A percentile compares a stretch with the other conserved stretches of the same genome.
Conservation (phyloP, 2,329 filamentous ascomycete species). For the Zymoseptoria tritici region DNA sequence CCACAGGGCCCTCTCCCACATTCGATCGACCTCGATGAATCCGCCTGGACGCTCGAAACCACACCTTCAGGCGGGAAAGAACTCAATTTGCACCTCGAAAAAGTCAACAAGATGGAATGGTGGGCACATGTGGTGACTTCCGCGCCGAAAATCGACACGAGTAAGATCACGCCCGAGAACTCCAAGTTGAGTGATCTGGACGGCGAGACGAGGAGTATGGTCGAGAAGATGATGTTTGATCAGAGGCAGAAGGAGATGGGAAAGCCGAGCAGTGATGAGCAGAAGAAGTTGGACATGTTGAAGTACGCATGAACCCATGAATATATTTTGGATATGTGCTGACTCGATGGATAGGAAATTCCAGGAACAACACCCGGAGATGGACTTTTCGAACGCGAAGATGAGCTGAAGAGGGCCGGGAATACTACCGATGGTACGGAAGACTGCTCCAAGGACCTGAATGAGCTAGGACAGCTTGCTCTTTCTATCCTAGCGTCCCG, state of each 20-base stretch:
- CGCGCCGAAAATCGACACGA: constrained; percentile 88
- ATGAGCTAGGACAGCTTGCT: neutral
- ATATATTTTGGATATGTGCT: neutral
- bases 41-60: constrained; percentile 82
- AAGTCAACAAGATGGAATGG: constrained; percentile 96
- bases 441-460: neutral
- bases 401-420: constrained; percentile 31
- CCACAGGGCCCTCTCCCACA: constrained; percentile 75
- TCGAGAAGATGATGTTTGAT: constrained; percentile 99
- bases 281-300: constrained; percentile 88
- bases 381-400: constrained; percentile 62
- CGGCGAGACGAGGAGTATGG: constrained; percentile 90
- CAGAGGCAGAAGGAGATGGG: constrained; percentile 94
- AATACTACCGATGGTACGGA: neutral
- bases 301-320: constrained; percentile 35
- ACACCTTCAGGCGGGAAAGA: constrained; percentile 57
- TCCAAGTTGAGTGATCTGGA: constrained; percentile 88
- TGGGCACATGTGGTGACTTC: constrained; percentile 85
- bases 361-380: constrained; percentile 68
- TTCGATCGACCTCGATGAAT: constrained; percentile 73
- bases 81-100: constrained; percentile 85
- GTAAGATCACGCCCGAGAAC: constrained; percentile 89
- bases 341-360: constrained; percentile 54
- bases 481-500: too few relatives aligned
- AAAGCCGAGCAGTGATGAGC: constrained; percentile 82